A percentile compares a stretch with the other conserved stretches of the same genome.
Conservation (phyloP, 352 stramenopile genomes). For the Phytophthora agathidicida region DNA sequence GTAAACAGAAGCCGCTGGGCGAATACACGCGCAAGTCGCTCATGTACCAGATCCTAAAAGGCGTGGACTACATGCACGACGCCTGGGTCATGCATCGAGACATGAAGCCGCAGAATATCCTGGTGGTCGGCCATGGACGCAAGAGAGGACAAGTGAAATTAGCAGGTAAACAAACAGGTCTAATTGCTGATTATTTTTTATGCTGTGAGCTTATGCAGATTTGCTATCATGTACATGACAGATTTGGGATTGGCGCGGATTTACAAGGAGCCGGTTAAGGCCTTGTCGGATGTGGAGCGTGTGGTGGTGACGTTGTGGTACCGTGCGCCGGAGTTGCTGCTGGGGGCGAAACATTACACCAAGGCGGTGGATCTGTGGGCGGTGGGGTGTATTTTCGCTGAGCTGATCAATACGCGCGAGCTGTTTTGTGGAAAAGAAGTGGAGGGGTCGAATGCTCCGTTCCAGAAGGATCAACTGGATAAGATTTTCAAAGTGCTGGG, state of each 20-base stretch:
- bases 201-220: no score
- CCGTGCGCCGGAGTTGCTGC: conserved; percentile 93
- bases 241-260: conserved; percentile 89
- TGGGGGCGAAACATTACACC: conserved; percentile 94
- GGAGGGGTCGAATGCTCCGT: conserved; percentile 85
- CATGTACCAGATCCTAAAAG: conserved; percentile 93
- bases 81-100: conserved; percentile 94
- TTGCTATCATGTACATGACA: no score
- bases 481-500: conserved; percentile 93
- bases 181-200: background rate
- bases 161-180: conserved; percentile 29
- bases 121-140: conserved; percentile 88
- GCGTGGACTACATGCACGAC: conserved; percentile 94
- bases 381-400: conserved; percentile 96
- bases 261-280: conserved; percentile 90
- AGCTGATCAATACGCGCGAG: conserved; percentile 89
- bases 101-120: conserved; percentile 94
- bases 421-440: conserved; percentile 91
- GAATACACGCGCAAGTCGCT: conserved; percentile 94
- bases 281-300: conserved; percentile 86
- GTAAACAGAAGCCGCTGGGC: conserved; percentile 87
- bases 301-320: conserved; percentile 98
- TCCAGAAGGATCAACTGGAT: conserved; percentile 91
- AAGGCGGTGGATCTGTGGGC: conserved; percentile 97
- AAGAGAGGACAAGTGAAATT: conserved; percentile 88